Conservation (phyloP, 306 rosid genomes). For the Prunus mira region DNA sequence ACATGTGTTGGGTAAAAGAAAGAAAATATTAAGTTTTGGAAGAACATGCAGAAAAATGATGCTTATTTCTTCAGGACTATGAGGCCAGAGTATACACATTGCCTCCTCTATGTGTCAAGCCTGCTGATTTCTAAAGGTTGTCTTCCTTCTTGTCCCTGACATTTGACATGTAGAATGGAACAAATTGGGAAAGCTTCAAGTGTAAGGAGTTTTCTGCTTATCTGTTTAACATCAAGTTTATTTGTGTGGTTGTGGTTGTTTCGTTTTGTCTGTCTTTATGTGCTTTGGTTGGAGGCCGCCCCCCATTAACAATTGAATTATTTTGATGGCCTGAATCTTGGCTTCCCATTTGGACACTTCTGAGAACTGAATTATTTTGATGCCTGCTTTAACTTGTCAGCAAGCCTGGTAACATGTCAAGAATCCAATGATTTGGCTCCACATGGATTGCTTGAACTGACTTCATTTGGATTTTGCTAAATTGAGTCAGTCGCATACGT, state of each 20-base stretch:
- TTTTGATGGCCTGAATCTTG: neutral
- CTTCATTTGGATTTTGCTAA: neutral
- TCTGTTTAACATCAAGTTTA: neutral
- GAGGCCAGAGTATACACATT: neutral
- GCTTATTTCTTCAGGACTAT: neutral
- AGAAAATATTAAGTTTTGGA: neutral
- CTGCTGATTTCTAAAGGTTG: conserved; percentile 6
- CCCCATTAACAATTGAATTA: neutral
- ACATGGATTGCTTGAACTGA: neutral
- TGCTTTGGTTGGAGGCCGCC: neutral
- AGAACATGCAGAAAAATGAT: neutral
- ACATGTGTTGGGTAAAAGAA: neutral
- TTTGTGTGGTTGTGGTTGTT: neutral
- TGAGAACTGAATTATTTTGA: neutral
- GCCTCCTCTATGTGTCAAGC: neutral
- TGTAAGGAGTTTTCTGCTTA: neutral
- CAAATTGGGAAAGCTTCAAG: neutral
- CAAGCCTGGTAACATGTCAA: neutral
- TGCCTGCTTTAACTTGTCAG: conserved; percentile 10
- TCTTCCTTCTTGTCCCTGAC: neutral
- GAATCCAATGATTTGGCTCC: conserved; percentile 1
- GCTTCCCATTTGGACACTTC: conserved; percentile 12
- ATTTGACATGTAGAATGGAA: neutral
- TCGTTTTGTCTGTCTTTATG: neutral
- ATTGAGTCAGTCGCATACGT: neutral